phyloP scores from a whole-genome alignment of 2,329 filamentous ascomycete species.

The Cadophora sp. region DNA sequence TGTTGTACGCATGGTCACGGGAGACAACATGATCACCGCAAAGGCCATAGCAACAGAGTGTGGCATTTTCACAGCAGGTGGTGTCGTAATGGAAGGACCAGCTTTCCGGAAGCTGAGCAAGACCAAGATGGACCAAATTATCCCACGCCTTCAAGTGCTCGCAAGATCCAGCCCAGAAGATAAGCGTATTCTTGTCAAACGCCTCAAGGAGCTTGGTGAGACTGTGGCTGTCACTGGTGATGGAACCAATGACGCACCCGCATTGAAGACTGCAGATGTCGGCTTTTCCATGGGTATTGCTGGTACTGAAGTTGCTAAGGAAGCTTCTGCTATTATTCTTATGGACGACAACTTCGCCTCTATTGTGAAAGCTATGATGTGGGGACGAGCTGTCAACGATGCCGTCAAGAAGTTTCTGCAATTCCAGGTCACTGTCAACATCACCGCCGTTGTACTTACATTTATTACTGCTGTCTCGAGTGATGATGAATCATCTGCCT shows the following conservation, averaged over 20 bases:
- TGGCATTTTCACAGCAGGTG: conserved; percentile 62
- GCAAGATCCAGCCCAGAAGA: conserved; percentile 74
- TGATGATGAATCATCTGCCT: conserved; percentile 66
- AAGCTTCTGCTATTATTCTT: conserved; percentile 66
- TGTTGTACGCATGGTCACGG: conserved; percentile 76
- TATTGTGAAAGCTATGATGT: conserved; percentile 67
- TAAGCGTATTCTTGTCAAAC: conserved; percentile 69
- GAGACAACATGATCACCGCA: conserved; percentile 75
- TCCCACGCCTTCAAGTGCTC: conserved; percentile 71
- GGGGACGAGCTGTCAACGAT: conserved; percentile 65
- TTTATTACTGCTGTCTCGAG: conserved; percentile 79
- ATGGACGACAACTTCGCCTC: conserved; percentile 69
- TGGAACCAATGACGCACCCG: conserved; percentile 71
- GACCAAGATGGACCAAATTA: conserved; percentile 61
- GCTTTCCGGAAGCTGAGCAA: conserved; percentile 68
- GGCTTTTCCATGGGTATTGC: conserved; percentile 73
- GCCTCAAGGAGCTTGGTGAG: conserved; percentile 69
- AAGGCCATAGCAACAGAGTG: conserved; percentile 77
- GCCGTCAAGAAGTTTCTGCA: conserved; percentile 61
- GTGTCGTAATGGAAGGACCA: conserved; percentile 72
- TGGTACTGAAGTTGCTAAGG: conserved; percentile 69
- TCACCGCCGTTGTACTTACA: conserved; percentile 78
- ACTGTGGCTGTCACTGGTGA: conserved; percentile 72
- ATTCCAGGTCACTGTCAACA: conserved; percentile 76
- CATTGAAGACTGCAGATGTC: conserved; percentile 70